phyloP scores from a whole-genome alignment of 257 asterid genomes.

The Forsythia suspensa region DNA sequence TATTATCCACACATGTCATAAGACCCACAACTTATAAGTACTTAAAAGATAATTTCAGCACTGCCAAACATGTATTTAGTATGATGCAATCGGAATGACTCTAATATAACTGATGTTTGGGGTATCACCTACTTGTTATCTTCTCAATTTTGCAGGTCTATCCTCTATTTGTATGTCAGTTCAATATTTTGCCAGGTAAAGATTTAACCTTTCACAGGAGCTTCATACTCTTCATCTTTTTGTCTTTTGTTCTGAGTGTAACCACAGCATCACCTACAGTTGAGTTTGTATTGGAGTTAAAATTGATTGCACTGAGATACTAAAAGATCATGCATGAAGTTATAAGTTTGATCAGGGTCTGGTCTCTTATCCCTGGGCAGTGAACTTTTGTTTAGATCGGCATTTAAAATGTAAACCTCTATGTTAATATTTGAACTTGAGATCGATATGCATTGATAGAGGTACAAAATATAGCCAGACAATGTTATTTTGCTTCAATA shows the following conservation, averaged over 20 bases:
- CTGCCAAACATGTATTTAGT: not conserved
- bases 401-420: not conserved
- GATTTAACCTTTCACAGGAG: not conserved
- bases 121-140: conserved; percentile 6
- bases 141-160: conserved; percentile 47
- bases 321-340: conserved; percentile 14
- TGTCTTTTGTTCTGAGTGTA: conserved; percentile 4
- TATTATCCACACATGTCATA: no score
- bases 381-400: conserved; percentile 7
- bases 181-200: conserved; percentile 65
- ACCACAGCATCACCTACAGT: conserved; percentile 1
- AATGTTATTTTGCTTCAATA: conserved; percentile 5
- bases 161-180: conserved; percentile 44
- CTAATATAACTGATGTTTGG: conserved; percentile 9
- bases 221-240: not conserved
- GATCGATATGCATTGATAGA: conserved; percentile 14
- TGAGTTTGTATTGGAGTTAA: conserved; percentile 12
- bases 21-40: no score
- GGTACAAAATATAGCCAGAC: conserved; percentile 7
- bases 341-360: not conserved
- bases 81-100: not conserved
- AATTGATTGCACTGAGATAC: conserved; percentile 12
- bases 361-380: not conserved
- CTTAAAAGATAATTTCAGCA: no score
- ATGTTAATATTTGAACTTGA: conserved; percentile 1